Evolutionary conservation across 768 basidiomycete species (phyloP), one percentile per base, ranked within the genome.

Genomic region (Mycena venus): DNA sequence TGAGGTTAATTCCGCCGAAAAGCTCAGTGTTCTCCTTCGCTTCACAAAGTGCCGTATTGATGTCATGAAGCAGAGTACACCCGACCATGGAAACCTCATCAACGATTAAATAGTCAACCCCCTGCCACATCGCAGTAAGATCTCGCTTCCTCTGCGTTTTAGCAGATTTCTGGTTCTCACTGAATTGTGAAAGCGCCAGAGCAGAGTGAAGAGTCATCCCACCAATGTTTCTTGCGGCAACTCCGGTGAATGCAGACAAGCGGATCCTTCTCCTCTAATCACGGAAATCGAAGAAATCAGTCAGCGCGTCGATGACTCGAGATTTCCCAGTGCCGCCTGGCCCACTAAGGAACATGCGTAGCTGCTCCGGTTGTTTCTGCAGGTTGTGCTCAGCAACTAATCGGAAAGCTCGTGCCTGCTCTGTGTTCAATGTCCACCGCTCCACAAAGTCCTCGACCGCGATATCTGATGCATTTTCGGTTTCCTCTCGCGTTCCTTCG

Each of bases 301-400:
- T 77, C 2, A 88, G 17, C 0, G 85, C 84, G 44, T 82, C 68
- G 1, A 88, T 83, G 1, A 88, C 84, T 19, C 80, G 67, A 0
- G 84, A 84, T 78, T 88, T 89, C 0, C 88, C 87, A 4, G 87
- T 88, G 1, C 87, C 87, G 8, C 84, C 86, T 1, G 86, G 66
- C 0, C 87, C 87, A 0, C 75, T 76, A 0, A 89, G 23, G 32
- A 82, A 84, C 85, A 88, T 84, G 0, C 78, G 66, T 4, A 87
- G 69, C 3, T 79, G 82, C 11, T 76, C 42, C 6, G 59, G 23
- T 11, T 77, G 19, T 4, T 23, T 21, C 6, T 69, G 25, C 2
- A 77, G 12, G 40, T 72, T 77, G 42, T 86, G 84, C 0, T 79
- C 42, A 8, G 78, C 74, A 17, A 88, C 78, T 6, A 85, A 79